Conservation (phyloP, 768 basidiomycete species). For the Tylopilus subfusipes region DNA sequence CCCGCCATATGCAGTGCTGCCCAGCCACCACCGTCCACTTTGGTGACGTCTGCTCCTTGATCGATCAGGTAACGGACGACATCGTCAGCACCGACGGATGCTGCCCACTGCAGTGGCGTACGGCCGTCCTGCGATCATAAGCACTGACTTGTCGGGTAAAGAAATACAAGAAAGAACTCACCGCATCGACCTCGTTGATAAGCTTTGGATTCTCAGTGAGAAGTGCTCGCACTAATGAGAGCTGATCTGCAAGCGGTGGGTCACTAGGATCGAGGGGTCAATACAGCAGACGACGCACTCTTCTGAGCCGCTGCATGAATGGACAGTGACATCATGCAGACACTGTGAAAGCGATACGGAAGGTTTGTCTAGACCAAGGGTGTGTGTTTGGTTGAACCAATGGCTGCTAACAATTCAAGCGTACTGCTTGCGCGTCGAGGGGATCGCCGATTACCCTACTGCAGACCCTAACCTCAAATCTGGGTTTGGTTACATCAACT, state of each 20-base stretch:
- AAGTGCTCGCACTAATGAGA: constrained; percentile 64
- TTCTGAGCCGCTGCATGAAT: constrained; percentile 70
- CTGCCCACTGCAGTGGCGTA: constrained; percentile 85
- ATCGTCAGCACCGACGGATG: constrained; percentile 67
- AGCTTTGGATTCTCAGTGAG: constrained; percentile 58
- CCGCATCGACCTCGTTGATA: constrained; percentile 61
- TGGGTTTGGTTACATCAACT: constrained; percentile 15
- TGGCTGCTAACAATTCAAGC: not conserved
- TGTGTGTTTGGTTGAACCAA: not conserved
- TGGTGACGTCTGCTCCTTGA: constrained; percentile 63
- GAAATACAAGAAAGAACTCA: constrained; percentile 31
- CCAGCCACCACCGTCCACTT: constrained; percentile 67
- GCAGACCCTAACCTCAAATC: constrained; percentile 24
- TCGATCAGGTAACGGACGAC: constrained; percentile 66
- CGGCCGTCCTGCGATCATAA: constrained; percentile 57
- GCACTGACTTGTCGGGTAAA: too few species aligned
- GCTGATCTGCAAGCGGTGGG: constrained; percentile 50
- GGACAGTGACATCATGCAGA: constrained; percentile 38
- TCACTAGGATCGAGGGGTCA: not conserved
- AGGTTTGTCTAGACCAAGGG: too few species aligned
- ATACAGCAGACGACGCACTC: constrained; percentile 34
- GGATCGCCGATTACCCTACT: not conserved
- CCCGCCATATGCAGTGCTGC: constrained; percentile 79
- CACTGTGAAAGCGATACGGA: not conserved
- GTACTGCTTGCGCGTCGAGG: constrained; percentile 8